Evolutionary conservation across 2,329 filamentous ascomycete genomes (phyloP).

Genomic region (Spiromastix sp.): DNA sequence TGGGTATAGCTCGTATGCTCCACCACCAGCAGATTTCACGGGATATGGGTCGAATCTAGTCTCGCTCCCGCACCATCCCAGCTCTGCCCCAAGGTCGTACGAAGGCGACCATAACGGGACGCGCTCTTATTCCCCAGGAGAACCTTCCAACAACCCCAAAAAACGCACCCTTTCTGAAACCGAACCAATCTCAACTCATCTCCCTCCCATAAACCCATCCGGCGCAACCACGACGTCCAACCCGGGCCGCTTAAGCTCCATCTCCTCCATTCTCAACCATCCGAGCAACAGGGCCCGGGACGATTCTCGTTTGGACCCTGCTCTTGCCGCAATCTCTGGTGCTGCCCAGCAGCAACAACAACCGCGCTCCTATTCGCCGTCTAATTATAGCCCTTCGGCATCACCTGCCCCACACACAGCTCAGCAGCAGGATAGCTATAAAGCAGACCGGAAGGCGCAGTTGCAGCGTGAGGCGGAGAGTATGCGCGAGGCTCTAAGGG

Average conservation of each 20-base stretch:
- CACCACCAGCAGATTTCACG: conserved; percentile 42
- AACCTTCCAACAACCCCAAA: conserved; percentile 22
- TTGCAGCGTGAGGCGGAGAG: conserved; percentile 63
- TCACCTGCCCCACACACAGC: conserved; percentile 12
- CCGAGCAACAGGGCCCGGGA: conserved; percentile 14
- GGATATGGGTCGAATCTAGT: conserved; percentile 28
- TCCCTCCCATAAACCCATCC: conserved; percentile 24
- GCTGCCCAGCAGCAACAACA: conserved; percentile 9
- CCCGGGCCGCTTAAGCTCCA: conserved; percentile 60
- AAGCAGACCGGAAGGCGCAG: conserved; percentile 53
- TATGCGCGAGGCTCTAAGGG: conserved; percentile 62
- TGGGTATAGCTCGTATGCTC: conserved; percentile 29
- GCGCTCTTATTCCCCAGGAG: conserved; percentile 17
- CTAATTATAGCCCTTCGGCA: conserved; percentile 5
- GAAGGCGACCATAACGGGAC: background rate
- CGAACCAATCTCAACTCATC: conserved; percentile 21
- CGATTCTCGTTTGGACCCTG: conserved; percentile 33
- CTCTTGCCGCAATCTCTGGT: conserved; percentile 20
- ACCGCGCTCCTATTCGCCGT: conserved; percentile 7
- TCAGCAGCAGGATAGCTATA: conserved; percentile 41
- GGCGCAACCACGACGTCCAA: conserved; percentile 16
- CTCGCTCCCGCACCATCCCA: conserved; percentile 22
- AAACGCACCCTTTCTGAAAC: conserved; percentile 29
- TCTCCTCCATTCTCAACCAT: conserved; percentile 65
- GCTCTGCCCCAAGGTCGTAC: conserved; percentile 12